Base-by-base conservation (phyloP, 2,329 filamentous ascomycete genomes). In the Ramularia collo-cygni region DNA sequence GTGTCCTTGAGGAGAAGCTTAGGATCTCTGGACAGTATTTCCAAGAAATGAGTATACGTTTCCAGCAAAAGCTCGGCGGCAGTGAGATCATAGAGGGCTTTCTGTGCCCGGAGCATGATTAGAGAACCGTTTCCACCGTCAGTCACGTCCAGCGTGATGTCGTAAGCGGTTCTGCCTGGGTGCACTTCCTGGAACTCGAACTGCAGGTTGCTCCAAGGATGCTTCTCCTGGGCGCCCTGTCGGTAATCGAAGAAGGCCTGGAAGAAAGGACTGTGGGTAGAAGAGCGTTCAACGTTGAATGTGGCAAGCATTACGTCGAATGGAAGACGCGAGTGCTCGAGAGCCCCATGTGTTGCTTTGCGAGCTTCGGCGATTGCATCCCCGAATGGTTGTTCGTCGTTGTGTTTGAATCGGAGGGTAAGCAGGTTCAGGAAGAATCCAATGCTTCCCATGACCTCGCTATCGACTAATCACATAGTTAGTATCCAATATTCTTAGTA, bases 371-470 rank as follows among this genome's bases (percentile, higher is more conserved):
- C n/a, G 3, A 44, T 35, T 24, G 44, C 12, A 7, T 44, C 26
- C 16, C 15, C 24, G 26, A 49, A 49, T 7, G 31, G 21, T 8
- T 15, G 13, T 5, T 28, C 9, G 6, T 24, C 14, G 14, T 14
- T 26, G 13, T 10, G 32, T 27, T 27, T n/a, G 5, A 64, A 56
- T 1, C 58, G 52, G 0, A 71, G 30, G 1, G 67, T 58, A 0
- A 72, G 48, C 3, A 68, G 28, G 35, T 69, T 66, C 5, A 68
- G 35, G 43, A 63, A 65, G 35, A 61, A 47, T 1, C 67, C 67
- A 24, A 69, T 52, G 15, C 42, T 64, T 2, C 21, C 21, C 21
- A 24, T 24, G 21, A 24, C 21, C 21, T 24, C 21, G 21, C 21
- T 24, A 24, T 24, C 21, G 21, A 24, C 21, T 24, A 24, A 24